These are phyloP conservation scores for Coelastrella sp. DNA, from an alignment of 139 green algal species.

Conservation along the genomic window DNA sequence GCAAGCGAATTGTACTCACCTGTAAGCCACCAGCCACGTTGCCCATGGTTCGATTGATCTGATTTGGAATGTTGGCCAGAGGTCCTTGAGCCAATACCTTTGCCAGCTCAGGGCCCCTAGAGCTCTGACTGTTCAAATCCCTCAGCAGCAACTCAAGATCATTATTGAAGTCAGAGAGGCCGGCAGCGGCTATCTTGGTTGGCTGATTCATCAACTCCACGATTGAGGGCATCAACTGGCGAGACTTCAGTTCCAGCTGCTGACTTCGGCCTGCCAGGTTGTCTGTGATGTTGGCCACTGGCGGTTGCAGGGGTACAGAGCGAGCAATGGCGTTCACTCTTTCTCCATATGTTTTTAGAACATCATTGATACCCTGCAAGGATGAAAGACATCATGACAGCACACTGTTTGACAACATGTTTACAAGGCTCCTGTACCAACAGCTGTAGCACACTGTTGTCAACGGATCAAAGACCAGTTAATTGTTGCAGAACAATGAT, in stretches of 20 bases:
- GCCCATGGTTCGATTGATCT: neutral
- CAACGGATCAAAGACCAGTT: too few relatives aligned
- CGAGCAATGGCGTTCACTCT: neutral
- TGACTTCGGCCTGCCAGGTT: constrained; percentile 3
- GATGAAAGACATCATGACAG: neutral
- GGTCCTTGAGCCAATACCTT: neutral
- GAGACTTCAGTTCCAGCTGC: neutral
- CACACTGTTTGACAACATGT: neutral
- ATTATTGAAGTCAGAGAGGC: neutral
- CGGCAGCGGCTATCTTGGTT: neutral
- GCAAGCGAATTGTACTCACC: neutral
- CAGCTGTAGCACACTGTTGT: too few relatives aligned
- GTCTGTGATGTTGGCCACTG: constrained; percentile 16
- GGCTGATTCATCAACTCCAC: neutral
- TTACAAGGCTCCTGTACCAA: too few relatives aligned
- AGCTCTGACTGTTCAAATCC: constrained; percentile 4
- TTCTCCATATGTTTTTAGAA: neutral
- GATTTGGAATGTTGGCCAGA: neutral
- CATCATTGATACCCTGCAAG: neutral
- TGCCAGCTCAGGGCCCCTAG: neutral
- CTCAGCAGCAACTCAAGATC: neutral
- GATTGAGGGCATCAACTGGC: neutral
- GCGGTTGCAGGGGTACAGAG: neutral
- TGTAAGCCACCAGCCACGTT: neutral
- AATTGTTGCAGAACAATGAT: too few relatives aligned